Conservation (phyloP, 768 basidiomycete species). For the Pisolithus tinctorius region DNA sequence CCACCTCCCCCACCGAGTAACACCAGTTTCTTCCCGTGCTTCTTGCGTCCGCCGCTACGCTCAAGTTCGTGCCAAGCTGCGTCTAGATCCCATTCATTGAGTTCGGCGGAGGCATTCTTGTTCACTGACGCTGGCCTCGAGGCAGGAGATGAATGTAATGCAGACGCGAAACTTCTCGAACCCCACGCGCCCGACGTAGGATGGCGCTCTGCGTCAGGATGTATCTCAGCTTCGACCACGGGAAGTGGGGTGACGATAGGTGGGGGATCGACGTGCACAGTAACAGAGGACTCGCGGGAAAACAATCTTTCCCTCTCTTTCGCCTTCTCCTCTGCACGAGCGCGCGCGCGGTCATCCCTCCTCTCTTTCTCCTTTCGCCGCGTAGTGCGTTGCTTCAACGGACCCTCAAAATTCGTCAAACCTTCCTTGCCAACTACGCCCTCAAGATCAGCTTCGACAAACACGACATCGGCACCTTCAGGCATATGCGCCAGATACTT, state of each 20-base stretch:
- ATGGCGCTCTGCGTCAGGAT: constrained; percentile 6
- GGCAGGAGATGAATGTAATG: constrained; percentile 45
- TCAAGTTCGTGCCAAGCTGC: constrained; percentile 79
- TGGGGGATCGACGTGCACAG: constrained; percentile 5
- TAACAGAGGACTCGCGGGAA: constrained; percentile 13
- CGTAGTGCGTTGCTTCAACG: constrained; percentile 66
- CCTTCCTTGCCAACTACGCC: constrained; percentile 71
- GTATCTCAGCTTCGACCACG: constrained; percentile 8
- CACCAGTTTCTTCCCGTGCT: constrained; percentile 58
- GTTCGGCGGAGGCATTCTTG: constrained; percentile 21
- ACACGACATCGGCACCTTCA: constrained; percentile 87
- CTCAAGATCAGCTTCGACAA: constrained; percentile 82
- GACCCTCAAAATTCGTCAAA: constrained; percentile 76
- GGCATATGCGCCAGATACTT: constrained; percentile 94
- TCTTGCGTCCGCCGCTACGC: constrained; percentile 41
- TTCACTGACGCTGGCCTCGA: constrained; percentile 39
- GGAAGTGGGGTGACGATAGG: not conserved
- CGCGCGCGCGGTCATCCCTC: constrained; percentile 83
- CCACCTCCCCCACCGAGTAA: constrained; percentile 62
- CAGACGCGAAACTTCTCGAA: constrained; percentile 73
- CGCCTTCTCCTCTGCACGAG: constrained; percentile 71
- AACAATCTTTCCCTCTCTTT: constrained; percentile 42
- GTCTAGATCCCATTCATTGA: constrained; percentile 72
- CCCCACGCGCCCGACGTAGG: constrained; percentile 63
- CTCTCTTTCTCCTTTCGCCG: constrained; percentile 75